phyloP scores from a whole-genome alignment of 192 early-diverging fungal species.

The Coemansia sp. region DNA sequence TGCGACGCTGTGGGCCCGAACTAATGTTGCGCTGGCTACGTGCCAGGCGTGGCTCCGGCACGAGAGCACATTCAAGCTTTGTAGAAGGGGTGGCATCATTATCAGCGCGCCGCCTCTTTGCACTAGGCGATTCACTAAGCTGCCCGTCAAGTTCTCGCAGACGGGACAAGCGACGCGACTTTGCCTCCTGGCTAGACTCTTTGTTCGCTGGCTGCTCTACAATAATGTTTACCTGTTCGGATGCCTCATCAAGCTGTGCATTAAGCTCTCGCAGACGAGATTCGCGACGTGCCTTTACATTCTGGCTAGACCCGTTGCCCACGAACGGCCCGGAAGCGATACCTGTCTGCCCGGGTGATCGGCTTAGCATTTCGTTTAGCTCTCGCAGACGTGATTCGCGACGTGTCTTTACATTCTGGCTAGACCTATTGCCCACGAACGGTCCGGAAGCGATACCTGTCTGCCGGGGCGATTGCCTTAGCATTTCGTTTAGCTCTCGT shows the following conservation, averaged over 20 bases:
- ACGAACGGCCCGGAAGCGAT: neutral
- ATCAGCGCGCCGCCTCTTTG: neutral
- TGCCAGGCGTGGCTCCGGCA: neutral
- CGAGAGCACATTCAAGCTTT: neutral
- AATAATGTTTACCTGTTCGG: neutral
- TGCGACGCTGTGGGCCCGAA: neutral
- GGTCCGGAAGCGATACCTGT: neutral
- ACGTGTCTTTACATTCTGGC: neutral
- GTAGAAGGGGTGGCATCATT: neutral
- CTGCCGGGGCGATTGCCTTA: neutral
- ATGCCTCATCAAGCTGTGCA: neutral
- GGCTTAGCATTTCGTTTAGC: neutral
- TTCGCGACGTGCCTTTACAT: neutral
- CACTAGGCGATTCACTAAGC: neutral
- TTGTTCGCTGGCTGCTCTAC: neutral
- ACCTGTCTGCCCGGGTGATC: neutral
- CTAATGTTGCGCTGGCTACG: neutral
- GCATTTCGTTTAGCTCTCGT: neutral
- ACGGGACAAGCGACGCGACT: neutral
- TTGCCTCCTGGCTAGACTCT: neutral
- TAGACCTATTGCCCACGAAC: neutral
- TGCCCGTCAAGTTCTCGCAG: too few species aligned
- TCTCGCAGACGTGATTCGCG: neutral
- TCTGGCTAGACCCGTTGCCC: neutral
- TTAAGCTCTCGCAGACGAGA: neutral